phyloP scores from a whole-genome alignment of 192 early-diverging fungal genomes.

The Physocladia obscura region DNA sequence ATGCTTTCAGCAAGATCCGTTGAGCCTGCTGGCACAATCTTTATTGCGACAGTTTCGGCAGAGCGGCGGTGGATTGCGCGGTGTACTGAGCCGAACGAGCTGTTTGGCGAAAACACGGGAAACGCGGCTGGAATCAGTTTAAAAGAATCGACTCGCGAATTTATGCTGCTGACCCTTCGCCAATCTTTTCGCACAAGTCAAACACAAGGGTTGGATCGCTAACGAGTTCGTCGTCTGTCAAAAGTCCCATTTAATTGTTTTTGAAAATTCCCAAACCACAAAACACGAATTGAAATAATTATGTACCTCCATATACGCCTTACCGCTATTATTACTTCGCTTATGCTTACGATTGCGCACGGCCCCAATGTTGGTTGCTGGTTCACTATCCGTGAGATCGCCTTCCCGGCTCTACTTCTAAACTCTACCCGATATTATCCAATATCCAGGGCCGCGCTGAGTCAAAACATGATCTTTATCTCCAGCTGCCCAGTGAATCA shows the following conservation, averaged over 20 bases:
- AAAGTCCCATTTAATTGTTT: background rate
- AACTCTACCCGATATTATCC: background rate
- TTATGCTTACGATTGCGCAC: background rate
- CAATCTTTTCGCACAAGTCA: slow-evolving; percentile 32
- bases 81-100: slow-evolving; percentile 63
- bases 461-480: background rate
- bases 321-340: background rate
- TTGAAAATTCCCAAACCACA: background rate
- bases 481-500: background rate
- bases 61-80: slow-evolving; percentile 52
- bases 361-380: background rate
- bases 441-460: no score
- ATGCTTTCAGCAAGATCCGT: slow-evolving; percentile 44
- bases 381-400: background rate
- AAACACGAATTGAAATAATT: background rate
- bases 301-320: background rate
- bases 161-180: slow-evolving; percentile 19
- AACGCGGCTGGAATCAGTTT: background rate
- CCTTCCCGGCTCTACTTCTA: background rate
- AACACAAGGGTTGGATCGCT: slow-evolving; percentile 30
- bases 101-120: background rate
- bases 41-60: slow-evolving; percentile 45
- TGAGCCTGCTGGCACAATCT: slow-evolving; percentile 51
- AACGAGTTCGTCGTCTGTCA: slow-evolving; percentile 17
- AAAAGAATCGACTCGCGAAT: background rate